Base-by-base conservation (phyloP, 306 rosid genomes). In the Dryas octopetala region DNA sequence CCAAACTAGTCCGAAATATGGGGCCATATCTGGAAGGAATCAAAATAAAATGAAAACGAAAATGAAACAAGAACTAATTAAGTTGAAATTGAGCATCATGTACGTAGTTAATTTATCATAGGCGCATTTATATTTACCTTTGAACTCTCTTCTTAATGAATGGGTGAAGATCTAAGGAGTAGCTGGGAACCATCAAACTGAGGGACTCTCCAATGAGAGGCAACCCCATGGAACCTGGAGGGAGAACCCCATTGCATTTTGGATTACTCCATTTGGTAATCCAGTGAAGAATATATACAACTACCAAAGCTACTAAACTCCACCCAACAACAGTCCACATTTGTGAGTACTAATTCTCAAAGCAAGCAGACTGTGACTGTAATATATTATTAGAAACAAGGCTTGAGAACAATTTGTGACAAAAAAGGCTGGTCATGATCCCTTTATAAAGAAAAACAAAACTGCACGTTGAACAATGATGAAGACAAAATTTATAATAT, bases 151-250 rank as follows among this genome's bases (percentile, higher is more conserved):
- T 83, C 51, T 76, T 83, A 55, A 83, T 75, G 75, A 86, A 83
- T 16, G 82, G 82, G 45, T 72, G 87, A 49, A 83, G 80, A 19
- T 86, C 89, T 4, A 83, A 82, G 32, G 85, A 79, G 58, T 75
- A 65, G 66, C 87, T 81, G 13, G 85, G 80, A 9, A 43, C 15
- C 9, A 83, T 44, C 44, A 83, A 54, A 63, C 64, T 51, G 48
- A 81, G 61, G 8, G 86, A 75, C 41, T 83, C 85, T 38, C 87
- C 87, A 41, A 83, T 68, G 55, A 83, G 68, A 41, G 90, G 86
- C 16, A 78, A 70, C 2, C 19, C 19, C 19, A 19, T 19, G 19
- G 19, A 19, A 19, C 19, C 19, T 19, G 19, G 19, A 19, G 19
- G 19, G 19, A 19, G 19, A 19, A 19, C 45, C 3, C 80, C 82